phyloP scores from a whole-genome alignment of 2,329 filamentous ascomycete species.

The Fonsecaea pugnacius region DNA sequence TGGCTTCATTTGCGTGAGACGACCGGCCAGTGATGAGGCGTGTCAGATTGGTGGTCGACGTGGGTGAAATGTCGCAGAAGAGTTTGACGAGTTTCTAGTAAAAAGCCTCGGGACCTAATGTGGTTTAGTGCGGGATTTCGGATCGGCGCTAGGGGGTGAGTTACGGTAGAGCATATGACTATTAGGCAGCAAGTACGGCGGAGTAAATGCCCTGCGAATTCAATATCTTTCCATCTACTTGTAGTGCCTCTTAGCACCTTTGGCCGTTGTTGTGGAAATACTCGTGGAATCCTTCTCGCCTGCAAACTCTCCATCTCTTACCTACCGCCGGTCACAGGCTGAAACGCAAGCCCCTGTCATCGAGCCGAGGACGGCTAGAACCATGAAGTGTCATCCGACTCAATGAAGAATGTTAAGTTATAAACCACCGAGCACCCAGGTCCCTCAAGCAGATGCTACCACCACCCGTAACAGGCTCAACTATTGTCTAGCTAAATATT shows the following conservation, averaged over 20 bases:
- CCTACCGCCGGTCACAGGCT: not conserved
- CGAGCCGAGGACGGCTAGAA: not conserved
- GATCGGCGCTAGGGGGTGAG: not conserved
- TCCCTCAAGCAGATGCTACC: not conserved
- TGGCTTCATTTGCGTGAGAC: slow-evolving; percentile 10
- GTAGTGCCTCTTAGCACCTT: no score
- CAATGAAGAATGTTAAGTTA: not conserved
- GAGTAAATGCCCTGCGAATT: not conserved
- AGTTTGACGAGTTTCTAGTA: slow-evolving; percentile 10
- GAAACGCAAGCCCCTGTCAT: not conserved
- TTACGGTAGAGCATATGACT: not conserved
- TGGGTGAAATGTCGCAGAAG: slow-evolving; percentile 17
- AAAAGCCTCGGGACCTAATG: not conserved
- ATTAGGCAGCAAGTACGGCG: not conserved
- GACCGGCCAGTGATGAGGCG: not conserved
- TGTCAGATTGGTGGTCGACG: slow-evolving; percentile 11
- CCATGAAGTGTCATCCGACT: not conserved
- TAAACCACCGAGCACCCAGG: not conserved
- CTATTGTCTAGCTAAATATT: slow-evolving; percentile 2
- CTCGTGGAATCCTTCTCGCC: not conserved
- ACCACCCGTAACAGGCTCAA: not conserved
- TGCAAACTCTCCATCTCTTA: not conserved
- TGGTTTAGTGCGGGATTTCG: not conserved
- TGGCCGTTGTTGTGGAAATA: no score
- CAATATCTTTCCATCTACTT: no score